Conservation (phyloP, 805 yeast species). For the Starmerella potacharoeniae region DNA sequence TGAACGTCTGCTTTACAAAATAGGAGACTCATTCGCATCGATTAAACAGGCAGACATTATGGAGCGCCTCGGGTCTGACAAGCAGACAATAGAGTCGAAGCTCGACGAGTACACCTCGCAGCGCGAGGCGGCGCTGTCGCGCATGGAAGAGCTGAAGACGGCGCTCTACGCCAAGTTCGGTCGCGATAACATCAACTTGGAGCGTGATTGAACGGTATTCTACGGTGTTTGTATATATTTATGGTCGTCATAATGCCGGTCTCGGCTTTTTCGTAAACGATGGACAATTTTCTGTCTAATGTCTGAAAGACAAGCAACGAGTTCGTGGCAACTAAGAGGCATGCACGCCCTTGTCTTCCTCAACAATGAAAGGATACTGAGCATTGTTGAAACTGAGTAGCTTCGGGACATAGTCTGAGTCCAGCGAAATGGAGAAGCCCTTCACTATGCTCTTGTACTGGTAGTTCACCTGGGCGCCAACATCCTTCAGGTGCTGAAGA, state of each 20-base stretch:
- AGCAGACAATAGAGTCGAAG: constrained; percentile 39
- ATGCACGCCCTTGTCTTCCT: constrained; percentile 34
- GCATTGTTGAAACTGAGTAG: constrained; percentile 20
- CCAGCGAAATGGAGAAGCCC: constrained; percentile 38
- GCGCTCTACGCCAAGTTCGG: constrained; percentile 85
- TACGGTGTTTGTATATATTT: neutral
- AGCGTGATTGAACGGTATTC: constrained; percentile 32
- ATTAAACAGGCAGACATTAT: constrained; percentile 57
- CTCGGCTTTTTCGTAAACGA: neutral
- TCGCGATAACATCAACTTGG: constrained; percentile 64
- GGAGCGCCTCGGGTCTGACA: constrained; percentile 53
- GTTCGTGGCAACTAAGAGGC: neutral
- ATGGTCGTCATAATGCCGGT: neutral
- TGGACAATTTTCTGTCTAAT: neutral
- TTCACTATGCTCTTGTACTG: constrained; percentile 38
- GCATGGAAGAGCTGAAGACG: constrained; percentile 52
- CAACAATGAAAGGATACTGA: constrained; percentile 36
- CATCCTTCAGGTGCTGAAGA: constrained; percentile 28
- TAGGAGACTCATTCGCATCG: constrained; percentile 71
- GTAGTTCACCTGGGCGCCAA: constrained; percentile 39
- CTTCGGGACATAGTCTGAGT: constrained; percentile 25
- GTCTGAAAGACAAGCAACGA: too few species aligned
- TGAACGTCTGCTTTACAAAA: constrained; percentile 43
- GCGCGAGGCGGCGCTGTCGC: constrained; percentile 42
- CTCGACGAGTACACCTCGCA: constrained; percentile 38